These are phyloP conservation scores for Diaporthe eres DNA, from an alignment of 2,329 filamentous ascomycete species.

Conservation along the genomic window DNA sequence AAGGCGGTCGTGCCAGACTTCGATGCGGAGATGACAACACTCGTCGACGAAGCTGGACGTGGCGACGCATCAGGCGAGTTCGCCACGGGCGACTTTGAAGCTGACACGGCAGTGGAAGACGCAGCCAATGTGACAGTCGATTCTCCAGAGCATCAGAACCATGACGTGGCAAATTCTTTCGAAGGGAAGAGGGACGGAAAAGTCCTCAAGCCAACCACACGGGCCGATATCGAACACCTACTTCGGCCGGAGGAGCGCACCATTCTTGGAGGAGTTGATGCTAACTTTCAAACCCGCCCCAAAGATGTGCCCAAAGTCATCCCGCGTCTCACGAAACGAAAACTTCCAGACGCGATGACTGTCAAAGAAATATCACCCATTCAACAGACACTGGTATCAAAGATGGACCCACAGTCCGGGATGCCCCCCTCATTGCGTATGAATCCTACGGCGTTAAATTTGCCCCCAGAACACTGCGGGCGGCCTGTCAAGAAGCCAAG, in stretches of 20 bases:
- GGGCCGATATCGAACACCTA: neutral
- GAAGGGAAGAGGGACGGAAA: neutral
- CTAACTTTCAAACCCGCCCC: neutral
- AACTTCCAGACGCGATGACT: neutral
- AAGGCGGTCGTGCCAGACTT: neutral
- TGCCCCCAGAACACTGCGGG: neutral
- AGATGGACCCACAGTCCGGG: neutral
- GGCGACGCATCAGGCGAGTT: neutral
- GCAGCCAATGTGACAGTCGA: neutral
- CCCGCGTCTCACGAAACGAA: neutral
- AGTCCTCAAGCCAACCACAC: neutral
- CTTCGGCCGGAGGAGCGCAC: neutral
- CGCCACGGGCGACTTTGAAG: neutral
- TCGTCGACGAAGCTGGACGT: neutral
- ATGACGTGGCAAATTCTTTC: neutral
- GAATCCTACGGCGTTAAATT: neutral
- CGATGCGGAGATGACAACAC: neutral
- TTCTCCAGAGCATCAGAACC: neutral
- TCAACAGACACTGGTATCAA: neutral
- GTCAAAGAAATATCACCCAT: neutral
- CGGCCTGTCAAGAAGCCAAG: slow-evolving; percentile 13
- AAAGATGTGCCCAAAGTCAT: too few relatives aligned
- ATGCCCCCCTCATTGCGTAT: neutral
- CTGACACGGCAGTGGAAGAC: neutral
- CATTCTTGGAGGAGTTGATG: neutral